phyloP scores from a whole-genome alignment of 148 eudicot species.

The Spergularia marina region DNA sequence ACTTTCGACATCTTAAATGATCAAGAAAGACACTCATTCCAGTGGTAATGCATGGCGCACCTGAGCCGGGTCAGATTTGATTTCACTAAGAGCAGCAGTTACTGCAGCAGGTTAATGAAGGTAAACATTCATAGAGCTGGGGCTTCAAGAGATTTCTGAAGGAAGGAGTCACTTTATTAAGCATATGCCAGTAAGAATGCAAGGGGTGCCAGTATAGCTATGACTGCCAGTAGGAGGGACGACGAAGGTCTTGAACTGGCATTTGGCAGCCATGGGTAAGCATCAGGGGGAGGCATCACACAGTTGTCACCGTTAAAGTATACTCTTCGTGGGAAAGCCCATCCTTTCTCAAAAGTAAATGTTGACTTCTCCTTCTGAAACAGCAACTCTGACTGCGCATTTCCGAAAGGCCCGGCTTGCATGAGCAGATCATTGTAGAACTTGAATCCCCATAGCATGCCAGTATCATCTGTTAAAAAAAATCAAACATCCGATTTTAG shows the following conservation, averaged over 20 bases:
- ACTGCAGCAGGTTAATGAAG: conserved; percentile 1
- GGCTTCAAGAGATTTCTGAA: conserved; percentile 7
- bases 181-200: conserved; percentile 29
- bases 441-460: conserved; percentile 56
- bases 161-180: conserved; percentile 9
- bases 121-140: conserved; percentile 11
- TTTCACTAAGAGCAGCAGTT: conserved; percentile 12
- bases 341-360: conserved; percentile 63
- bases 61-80: conserved; percentile 7
- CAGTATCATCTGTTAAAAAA: conserved; percentile 57
- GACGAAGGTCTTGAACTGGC: conserved; percentile 28
- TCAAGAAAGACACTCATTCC: conserved; percentile 15
- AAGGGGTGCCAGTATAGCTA: conserved; percentile 23
- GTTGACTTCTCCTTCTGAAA: conserved; percentile 51
- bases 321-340: conserved; percentile 60
- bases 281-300: conserved; percentile 70
- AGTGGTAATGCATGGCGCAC: conserved; percentile 20
- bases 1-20: conserved; percentile 14
- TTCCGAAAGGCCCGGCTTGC: conserved; percentile 59
- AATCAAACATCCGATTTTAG: conserved; percentile 6
- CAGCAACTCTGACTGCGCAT: conserved; percentile 59
- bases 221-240: conserved; percentile 24
- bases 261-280: conserved; percentile 64
- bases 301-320: conserved; percentile 70
- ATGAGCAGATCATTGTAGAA: conserved; percentile 52